Conservation (phyloP, 2,329 filamentous ascomycete genomes). For the Curvularia sp. region DNA sequence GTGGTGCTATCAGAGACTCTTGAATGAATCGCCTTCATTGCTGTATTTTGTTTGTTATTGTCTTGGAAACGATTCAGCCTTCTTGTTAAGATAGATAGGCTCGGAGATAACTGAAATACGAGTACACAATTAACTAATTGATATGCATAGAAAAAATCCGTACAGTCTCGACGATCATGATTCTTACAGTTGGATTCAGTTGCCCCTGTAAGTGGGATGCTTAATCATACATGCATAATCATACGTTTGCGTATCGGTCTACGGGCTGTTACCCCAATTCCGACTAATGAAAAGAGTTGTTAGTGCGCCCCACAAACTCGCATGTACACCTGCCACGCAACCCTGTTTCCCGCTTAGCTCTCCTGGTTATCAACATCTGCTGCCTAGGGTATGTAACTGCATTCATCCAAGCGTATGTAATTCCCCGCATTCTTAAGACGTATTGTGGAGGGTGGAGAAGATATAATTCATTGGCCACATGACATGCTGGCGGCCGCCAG, state of each 20-base stretch:
- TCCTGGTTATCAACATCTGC: not conserved
- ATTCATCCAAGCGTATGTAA: too few relatives aligned
- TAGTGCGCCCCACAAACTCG: slow-evolving; percentile 9
- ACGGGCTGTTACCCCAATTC: not conserved
- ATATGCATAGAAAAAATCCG: not conserved
- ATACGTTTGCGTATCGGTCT: not conserved
- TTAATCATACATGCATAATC: not conserved
- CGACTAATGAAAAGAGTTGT: not conserved
- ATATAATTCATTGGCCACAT: not conserved
- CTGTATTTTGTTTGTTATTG: not conserved
- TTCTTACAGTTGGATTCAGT: not conserved
- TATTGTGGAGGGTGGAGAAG: not conserved
- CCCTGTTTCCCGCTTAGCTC: not conserved
- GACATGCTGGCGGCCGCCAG: slow-evolving; percentile 1
- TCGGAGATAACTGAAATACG: not conserved
- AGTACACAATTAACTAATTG: not conserved
- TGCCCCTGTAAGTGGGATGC: not conserved
- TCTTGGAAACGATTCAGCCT: not conserved
- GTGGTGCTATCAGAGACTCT: not conserved
- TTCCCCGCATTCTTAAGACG: not conserved
- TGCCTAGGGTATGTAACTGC: too few relatives aligned
- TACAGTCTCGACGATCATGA: not conserved
- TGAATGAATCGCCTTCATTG: not conserved
- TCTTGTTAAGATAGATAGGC: not conserved
- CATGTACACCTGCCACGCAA: not conserved